Evolutionary conservation across 106 monocot species (phyloP), one percentile per base, ranked within the genome.

Genomic region (Narthecium ossifragum): DNA sequence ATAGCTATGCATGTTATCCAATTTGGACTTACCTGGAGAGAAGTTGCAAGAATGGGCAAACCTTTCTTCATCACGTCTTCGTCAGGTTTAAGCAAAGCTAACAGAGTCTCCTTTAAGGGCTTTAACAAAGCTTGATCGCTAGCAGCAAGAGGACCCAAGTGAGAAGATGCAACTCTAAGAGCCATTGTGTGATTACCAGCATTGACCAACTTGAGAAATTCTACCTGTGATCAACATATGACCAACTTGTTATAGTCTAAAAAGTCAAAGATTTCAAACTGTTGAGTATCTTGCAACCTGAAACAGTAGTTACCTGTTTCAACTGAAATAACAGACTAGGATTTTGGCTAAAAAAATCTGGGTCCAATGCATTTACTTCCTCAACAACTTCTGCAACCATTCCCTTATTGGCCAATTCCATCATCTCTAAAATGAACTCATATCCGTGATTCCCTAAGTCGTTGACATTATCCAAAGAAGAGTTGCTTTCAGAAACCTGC

Each of bases 241-340:
- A n/a, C n/a, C n/a, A n/a, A n/a, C n/a, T n/a, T n/a, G n/a, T n/a
- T n/a, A n/a, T n/a, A n/a, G n/a, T n/a, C n/a, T n/a, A n/a, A n/a
- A n/a, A n/a, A n/a, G n/a, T n/a, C n/a, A n/a, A n/a, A n/a, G n/a
- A n/a, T n/a, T n/a, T n/a, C n/a, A n/a, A n/a, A n/a, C n/a, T n/a
- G n/a, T n/a, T n/a, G n/a, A n/a, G n/a, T n/a, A n/a, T n/a, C n/a
- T n/a, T n/a, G n/a, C n/a, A n/a, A n/a, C n/a, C n/a, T n/a, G n/a
- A n/a, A n/a, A n/a, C n/a, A n/a, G n/a, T n/a, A n/a, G n/a, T 62
- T 48, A 98, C 98, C 85, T 99, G 91, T 62, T 99, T 99, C 40
- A 99, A 72, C 46, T 99, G 91, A 73, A 99, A 99, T 22, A 92
- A 55, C 31, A 99, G 71, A 53, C 23, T n/a, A 67, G 88, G 79